Percentiles rank a stretch among this genome's conserved stretches.
phyloP scores from a whole-genome alignment of 805 yeast species.

The Barnettozyma siamensis region DNA sequence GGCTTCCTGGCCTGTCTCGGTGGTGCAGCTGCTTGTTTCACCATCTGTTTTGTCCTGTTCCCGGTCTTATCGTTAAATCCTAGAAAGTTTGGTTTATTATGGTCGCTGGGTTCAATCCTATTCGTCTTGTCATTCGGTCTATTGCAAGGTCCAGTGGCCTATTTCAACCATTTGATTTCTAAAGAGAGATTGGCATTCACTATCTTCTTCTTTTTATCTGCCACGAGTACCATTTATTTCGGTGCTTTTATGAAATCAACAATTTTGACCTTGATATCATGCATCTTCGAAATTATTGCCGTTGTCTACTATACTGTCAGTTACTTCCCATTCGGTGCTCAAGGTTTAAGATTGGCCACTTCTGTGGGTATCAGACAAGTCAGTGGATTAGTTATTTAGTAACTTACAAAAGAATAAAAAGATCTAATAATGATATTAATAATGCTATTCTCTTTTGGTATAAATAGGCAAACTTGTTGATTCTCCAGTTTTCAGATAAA shows the following conservation, averaged over 20 bases:
- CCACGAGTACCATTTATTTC: slow-evolving; percentile 70
- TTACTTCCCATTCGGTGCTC: slow-evolving; percentile 94
- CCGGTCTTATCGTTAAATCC: slow-evolving; percentile 90
- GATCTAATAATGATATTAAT: too few species aligned
- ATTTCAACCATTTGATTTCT: slow-evolving; percentile 66
- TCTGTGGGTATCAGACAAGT: slow-evolving; percentile 49
- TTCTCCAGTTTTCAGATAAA: slow-evolving; percentile 60
- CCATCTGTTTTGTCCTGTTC: slow-evolving; percentile 72
- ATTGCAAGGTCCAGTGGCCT: slow-evolving; percentile 87
- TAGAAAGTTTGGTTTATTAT: slow-evolving; percentile 79
- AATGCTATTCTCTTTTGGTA: slow-evolving; percentile 1
- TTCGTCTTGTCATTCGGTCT: slow-evolving; percentile 88
- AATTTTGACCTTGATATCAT: slow-evolving; percentile 67
- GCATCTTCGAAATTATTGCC: slow-evolving; percentile 73
- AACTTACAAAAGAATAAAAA: too few species aligned
- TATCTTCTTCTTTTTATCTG: slow-evolving; percentile 71
- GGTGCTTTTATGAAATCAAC: slow-evolving; percentile 66
- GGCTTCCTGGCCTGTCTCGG: slow-evolving; percentile 72
- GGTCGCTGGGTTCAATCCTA: slow-evolving; percentile 88
- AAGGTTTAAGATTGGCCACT: slow-evolving; percentile 55
- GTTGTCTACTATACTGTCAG: slow-evolving; percentile 87
- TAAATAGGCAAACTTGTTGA: slow-evolving; percentile 61
- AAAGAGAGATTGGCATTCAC: slow-evolving; percentile 77
- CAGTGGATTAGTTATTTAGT: slow-evolving; percentile 15
- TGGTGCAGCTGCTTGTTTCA: slow-evolving; percentile 77